Conservation (phyloP, 208 protist genomes). For the Kentomonas sorsogonicus region DNA sequence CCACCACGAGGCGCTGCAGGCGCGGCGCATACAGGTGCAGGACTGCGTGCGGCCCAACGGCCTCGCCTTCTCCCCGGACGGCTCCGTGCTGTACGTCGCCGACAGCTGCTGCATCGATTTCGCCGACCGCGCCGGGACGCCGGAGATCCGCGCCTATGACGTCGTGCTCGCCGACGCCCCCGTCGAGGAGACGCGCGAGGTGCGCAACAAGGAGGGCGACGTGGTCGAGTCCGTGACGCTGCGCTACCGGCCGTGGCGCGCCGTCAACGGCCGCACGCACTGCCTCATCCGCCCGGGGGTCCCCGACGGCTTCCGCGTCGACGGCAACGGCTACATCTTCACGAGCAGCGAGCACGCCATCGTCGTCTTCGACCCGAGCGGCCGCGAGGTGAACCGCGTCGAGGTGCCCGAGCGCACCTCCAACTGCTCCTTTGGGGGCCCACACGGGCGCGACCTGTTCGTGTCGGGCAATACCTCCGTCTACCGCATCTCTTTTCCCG, state of each 20-base stretch:
- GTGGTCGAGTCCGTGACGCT: constrained; percentile 15
- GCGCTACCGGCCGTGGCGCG: constrained; percentile 16
- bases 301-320: constrained; percentile 24
- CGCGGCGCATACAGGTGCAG: constrained; percentile 9
- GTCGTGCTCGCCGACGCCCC: too few relatives aligned
- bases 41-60: constrained; percentile 19
- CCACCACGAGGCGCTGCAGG: constrained; percentile 15
- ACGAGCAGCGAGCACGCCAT: constrained; percentile 22
- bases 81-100: constrained; percentile 22
- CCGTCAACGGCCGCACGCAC: constrained; percentile 19
- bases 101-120: constrained; percentile 19
- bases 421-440: constrained; percentile 25
- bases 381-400: constrained; percentile 24
- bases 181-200: constrained; percentile 17
- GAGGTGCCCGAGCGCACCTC: constrained; percentile 16
- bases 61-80: constrained; percentile 24
- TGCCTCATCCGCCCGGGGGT: constrained; percentile 19
- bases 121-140: constrained; percentile 9
- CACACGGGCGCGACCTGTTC: constrained; percentile 18
- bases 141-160: constrained; percentile 20
- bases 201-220: constrained; percentile 19
- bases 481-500: constrained; percentile 17
- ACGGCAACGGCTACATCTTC: constrained; percentile 24
- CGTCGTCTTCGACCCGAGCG: constrained; percentile 16
- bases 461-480: too few relatives aligned